Conservation (phyloP, 768 basidiomycete species). For the Auricularia cornea region DNA sequence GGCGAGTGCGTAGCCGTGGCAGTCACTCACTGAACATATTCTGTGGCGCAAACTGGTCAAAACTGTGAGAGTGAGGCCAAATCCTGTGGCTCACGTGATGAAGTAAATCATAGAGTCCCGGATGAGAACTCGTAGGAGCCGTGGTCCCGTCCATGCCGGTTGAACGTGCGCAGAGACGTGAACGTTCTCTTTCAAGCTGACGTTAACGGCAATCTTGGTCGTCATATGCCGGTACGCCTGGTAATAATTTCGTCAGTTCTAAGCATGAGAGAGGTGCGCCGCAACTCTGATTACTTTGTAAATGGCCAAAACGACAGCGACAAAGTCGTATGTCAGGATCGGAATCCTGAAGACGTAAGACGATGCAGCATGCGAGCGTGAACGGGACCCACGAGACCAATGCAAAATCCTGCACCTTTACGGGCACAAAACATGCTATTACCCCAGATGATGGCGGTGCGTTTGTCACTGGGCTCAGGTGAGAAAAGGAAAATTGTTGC, state of each 20-base stretch:
- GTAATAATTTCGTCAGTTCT: too few relatives aligned
- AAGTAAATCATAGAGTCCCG: background rate
- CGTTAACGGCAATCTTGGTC: background rate
- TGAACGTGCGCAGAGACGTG: background rate
- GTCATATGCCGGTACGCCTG: background rate
- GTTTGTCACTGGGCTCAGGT: background rate
- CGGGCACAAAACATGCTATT: background rate
- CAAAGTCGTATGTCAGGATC: background rate
- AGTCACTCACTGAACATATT: background rate
- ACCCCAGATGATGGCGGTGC: background rate
- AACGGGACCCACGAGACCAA: background rate
- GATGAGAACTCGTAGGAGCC: background rate
- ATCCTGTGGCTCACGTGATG: background rate
- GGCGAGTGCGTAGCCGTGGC: too few relatives aligned
- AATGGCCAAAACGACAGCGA: background rate
- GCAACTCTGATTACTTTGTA: background rate
- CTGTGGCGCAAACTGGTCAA: too few relatives aligned
- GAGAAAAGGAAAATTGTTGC: too few relatives aligned
- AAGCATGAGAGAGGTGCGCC: too few relatives aligned
- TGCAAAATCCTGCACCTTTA: background rate
- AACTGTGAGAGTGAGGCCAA: too few relatives aligned
- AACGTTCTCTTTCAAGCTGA: background rate
- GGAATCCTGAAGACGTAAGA: background rate
- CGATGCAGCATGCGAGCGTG: background rate
- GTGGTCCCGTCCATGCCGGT: background rate